Conservation (phyloP, 139 green algal genomes). For the Tetraselmis striata region DNA sequence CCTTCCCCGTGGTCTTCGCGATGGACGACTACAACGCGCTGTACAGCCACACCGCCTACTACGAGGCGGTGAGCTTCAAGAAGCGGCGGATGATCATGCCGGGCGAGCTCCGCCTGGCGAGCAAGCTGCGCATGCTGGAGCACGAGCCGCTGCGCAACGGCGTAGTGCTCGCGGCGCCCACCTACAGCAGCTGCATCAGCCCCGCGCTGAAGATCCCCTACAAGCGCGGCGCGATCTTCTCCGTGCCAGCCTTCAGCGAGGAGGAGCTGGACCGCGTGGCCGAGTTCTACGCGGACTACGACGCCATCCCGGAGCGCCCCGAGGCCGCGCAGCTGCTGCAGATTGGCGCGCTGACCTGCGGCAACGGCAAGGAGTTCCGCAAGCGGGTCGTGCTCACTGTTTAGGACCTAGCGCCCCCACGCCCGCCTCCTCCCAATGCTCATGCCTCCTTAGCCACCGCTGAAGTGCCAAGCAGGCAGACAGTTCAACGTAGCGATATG, state of each 20-base stretch:
- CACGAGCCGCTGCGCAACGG: constrained; percentile 12
- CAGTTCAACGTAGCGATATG: no score
- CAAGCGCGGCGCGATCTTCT: background rate
- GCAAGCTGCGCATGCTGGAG: constrained; percentile 33
- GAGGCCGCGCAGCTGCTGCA: background rate
- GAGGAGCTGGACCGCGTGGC: background rate
- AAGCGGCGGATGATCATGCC: constrained; percentile 23
- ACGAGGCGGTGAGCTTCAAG: constrained; percentile 16
- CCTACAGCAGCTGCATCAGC: constrained; percentile 2
- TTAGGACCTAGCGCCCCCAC: background rate
- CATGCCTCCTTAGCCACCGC: no score
- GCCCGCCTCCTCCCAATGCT: constrained; percentile 15
- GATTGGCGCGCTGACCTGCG: constrained; percentile 4
- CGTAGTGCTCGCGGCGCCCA: constrained; percentile 7
- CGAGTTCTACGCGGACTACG: constrained; percentile 2
- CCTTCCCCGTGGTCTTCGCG: constrained; percentile 39
- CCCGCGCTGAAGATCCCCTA: constrained; percentile 12
- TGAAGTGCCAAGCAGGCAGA: no score
- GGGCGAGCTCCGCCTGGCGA: constrained; percentile 41
- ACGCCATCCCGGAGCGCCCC: background rate
- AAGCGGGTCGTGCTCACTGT: constrained; percentile 14
- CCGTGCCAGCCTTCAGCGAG: constrained; percentile 5
- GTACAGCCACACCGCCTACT: constrained; percentile 45
- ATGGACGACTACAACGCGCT: constrained; percentile 66
- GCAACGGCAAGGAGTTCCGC: constrained; percentile 28